Evolutionary conservation across 176 grass and related monocot species (phyloP).

Genomic region (Musa troglodytarum): DNA sequence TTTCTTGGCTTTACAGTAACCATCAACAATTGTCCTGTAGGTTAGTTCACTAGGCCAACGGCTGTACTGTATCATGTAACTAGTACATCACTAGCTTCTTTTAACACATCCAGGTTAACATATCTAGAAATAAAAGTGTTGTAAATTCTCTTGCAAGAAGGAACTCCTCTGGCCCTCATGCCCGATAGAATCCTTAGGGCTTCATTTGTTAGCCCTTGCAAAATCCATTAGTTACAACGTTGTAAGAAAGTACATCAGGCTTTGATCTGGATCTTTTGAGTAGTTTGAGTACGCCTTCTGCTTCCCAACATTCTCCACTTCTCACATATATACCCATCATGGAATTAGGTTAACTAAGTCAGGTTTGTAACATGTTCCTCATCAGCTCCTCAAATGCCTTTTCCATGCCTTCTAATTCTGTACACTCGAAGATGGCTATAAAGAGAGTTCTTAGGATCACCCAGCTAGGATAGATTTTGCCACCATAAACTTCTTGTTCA

Average conservation of each 20-base stretch:
- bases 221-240: constrained; percentile 87
- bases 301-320: constrained; percentile 63
- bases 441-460: constrained; percentile 70
- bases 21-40: constrained; percentile 59
- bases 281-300: constrained; percentile 60
- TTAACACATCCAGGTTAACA: constrained; percentile 55
- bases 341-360: constrained; percentile 85
- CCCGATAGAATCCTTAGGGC: constrained; percentile 63
- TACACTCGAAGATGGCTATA: constrained; percentile 75
- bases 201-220: constrained; percentile 73
- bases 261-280: constrained; percentile 42
- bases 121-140: constrained; percentile 69
- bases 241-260: constrained; percentile 77
- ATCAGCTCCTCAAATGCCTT: constrained; percentile 67
- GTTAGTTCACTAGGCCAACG: constrained; percentile 58
- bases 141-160: constrained; percentile 60
- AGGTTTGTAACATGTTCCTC: constrained; percentile 55
- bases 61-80: constrained; percentile 78
- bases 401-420: constrained; percentile 37
- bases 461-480: constrained; percentile 72
- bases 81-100: constrained; percentile 60
- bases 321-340: constrained; percentile 77
- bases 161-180: constrained; percentile 58
- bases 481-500: constrained; percentile 55
- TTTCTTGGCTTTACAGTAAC: constrained; percentile 51